Percentiles rank a stretch among this genome's conserved stretches.
Conservation (phyloP, 345 rosid species). For the Psidium guajava region DNA sequence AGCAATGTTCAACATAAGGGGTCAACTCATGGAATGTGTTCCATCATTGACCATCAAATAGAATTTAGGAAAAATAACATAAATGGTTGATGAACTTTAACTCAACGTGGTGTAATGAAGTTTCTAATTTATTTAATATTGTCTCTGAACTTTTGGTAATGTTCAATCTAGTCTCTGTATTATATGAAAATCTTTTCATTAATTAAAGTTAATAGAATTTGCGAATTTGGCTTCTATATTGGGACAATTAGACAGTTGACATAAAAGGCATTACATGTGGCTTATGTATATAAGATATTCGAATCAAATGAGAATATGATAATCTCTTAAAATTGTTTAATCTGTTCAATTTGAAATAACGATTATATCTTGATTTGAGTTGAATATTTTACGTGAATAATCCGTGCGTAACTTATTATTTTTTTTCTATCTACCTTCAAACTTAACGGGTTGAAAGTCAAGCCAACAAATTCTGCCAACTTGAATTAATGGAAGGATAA, state of each 20-base stretch:
- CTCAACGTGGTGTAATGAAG: not conserved
- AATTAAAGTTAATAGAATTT: not conserved
- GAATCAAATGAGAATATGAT: not conserved
- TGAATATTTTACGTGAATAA: not conserved
- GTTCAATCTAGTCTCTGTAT: no score
- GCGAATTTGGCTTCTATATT: not conserved
- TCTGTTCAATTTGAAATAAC: not conserved
- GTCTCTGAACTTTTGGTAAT: not conserved
- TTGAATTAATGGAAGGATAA: not conserved
- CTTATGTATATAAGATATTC: not conserved
- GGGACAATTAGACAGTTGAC: not conserved
- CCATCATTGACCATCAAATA: not conserved
- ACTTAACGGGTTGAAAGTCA: not conserved
- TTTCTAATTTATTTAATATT: not conserved
- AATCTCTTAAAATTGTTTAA: not conserved
- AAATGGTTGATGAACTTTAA: not conserved
- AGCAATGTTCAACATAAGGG: not conserved
- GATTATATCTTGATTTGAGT: not conserved
- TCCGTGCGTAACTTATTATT: not conserved
- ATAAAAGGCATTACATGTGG: not conserved
- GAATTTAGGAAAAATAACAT: not conserved
- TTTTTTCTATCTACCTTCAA: not conserved
- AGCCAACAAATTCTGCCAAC: not conserved
- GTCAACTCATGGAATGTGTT: not conserved
- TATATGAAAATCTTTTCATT: no score